These are phyloP conservation scores for sweet orange (Citrus sinensis) DNA, from an alignment of 345 rosid genomes.

Conservation along the genomic window DVS_A1.0 CM039169.1:366501-367000, in stretches of 20 bases:
- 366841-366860: slow-evolving; percentile 21
- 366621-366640: slow-evolving; percentile 84
- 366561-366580: slow-evolving; percentile 59
- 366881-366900: slow-evolving; percentile 11
- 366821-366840: slow-evolving; percentile 28
- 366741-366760: slow-evolving; percentile 82
- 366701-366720: slow-evolving; percentile 57
- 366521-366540: slow-evolving; percentile 27
- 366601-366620: slow-evolving; percentile 82
- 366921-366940: slow-evolving; percentile 30
- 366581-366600: slow-evolving; percentile 47
- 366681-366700: slow-evolving; percentile 31
- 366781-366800: slow-evolving; percentile 41
- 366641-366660: slow-evolving; percentile 69
- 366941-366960: slow-evolving; percentile 26
- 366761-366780: slow-evolving; percentile 73
- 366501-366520: slow-evolving; percentile 33
- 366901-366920: slow-evolving; percentile 14
- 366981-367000: slow-evolving; percentile 37
- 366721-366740: slow-evolving; percentile 70
- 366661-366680: slow-evolving; percentile 58
- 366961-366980: slow-evolving; percentile 35
- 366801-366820: slow-evolving; percentile 27
- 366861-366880: slow-evolving; percentile 17
- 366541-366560: slow-evolving; percentile 39